Evolutionary conservation across 2,329 filamentous ascomycete species (phyloP).

Genomic region (Hymenoscyphus occultus): DNA sequence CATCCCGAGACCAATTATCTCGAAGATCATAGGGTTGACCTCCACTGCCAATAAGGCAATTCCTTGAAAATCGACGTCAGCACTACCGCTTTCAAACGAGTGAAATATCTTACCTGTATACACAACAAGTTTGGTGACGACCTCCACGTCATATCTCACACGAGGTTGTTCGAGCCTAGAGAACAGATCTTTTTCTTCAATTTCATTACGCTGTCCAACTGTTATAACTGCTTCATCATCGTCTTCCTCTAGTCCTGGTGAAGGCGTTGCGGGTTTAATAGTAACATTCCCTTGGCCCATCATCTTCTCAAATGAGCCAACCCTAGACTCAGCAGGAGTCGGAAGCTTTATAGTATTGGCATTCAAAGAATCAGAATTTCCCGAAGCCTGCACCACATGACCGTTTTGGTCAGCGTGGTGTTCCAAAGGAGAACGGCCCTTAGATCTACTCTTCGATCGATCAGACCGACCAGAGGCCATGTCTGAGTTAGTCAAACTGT

Average conservation of each 20-base stretch:
- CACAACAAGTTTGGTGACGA: constrained; percentile 93
- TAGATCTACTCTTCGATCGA: constrained; percentile 9
- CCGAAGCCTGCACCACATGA: constrained; percentile 30
- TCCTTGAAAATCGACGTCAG: constrained; percentile 45
- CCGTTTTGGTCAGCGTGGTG: constrained; percentile 25
- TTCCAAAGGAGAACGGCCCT: constrained; percentile 19
- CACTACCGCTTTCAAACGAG: neutral
- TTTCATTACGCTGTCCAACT: constrained; percentile 47
- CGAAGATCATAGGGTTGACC: constrained; percentile 43
- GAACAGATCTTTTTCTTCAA: constrained; percentile 76
- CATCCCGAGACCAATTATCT: constrained; percentile 42
- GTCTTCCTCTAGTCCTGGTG: constrained; percentile 37
- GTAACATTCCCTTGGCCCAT: constrained; percentile 64
- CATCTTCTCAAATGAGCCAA: constrained; percentile 67
- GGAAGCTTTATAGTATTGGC: constrained; percentile 41
- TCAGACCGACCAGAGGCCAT: constrained; percentile 19
- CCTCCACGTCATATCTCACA: constrained; percentile 96
- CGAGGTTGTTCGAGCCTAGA: constrained; percentile 78
- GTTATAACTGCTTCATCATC: constrained; percentile 38
- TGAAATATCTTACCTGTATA: constrained; percentile 70
- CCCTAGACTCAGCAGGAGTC: constrained; percentile 44
- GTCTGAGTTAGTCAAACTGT: constrained; percentile 44
- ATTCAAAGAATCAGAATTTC: constrained; percentile 47
- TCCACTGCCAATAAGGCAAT: constrained; percentile 74
- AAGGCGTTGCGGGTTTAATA: constrained; percentile 34